These are phyloP conservation scores for Saccharomycopsis vini DNA, from an alignment of 805 yeast genomes.

Conservation along the genomic window DNA sequence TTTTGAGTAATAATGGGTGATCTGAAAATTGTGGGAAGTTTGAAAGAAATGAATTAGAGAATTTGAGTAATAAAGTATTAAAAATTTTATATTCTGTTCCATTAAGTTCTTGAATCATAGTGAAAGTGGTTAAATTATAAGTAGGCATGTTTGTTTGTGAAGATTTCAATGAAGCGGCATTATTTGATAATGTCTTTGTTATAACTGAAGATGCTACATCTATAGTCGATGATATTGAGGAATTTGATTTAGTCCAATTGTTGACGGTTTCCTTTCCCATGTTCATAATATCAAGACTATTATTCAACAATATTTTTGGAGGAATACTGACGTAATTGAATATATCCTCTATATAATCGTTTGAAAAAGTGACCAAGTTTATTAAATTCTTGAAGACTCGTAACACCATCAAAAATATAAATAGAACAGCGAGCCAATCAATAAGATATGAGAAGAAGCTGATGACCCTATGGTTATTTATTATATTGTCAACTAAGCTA, in stretches of 20 bases:
- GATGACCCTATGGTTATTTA: neutral
- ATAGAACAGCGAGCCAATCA: slow-evolving; percentile 12
- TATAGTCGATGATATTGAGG: neutral
- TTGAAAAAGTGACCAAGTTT: slow-evolving; percentile 15
- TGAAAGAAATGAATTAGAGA: slow-evolving; percentile 7
- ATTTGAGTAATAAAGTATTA: slow-evolving; percentile 11
- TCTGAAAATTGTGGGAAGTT: slow-evolving; percentile 10
- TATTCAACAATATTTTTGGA: slow-evolving; percentile 1
- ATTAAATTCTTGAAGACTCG: slow-evolving; percentile 8
- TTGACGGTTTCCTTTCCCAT: neutral
- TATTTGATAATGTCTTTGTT: neutral
- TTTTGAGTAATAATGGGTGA: slow-evolving; percentile 1
- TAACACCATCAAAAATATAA: slow-evolving; percentile 7
- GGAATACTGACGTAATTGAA: slow-evolving; percentile 10
- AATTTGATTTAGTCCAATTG: neutral
- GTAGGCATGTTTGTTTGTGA: neutral
- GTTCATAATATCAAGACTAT: neutral
- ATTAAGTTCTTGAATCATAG: neutral
- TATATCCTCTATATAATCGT: slow-evolving; percentile 10
- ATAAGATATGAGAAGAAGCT: slow-evolving; percentile 1
- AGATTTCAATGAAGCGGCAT: too few relatives aligned
- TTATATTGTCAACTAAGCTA: too few relatives aligned
- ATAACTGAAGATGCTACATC: neutral
- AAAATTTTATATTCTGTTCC: neutral
- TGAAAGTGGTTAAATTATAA: neutral